Evolutionary conservation across 148 eudicot genomes (phyloP), one percentile per base, ranked within the genome.

Genomic region (Fagopyrum esculentum): DNA sequence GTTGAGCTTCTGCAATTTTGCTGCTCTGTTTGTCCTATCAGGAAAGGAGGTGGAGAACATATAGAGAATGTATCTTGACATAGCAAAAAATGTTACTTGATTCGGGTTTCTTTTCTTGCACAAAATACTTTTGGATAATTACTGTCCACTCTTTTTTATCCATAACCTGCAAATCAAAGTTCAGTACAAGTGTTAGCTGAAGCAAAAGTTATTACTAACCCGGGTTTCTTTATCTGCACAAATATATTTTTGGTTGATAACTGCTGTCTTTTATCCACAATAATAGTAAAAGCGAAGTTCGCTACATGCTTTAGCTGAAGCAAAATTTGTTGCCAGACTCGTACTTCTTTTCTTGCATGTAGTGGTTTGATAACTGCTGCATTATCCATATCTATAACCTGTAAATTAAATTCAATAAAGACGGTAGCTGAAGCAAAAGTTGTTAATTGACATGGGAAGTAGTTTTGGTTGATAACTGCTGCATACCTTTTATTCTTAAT

Each of bases 1-100:
- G 61, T 26, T 56, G 61, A 56, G 8, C 22, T 56, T 22, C 9
- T 56, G 61, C 2, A 56, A 45, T 63, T 6, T 3, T 17, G 47
- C 54, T 17, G 47, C 54, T 26, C 45, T 73, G 7, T 50, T 71
- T 71, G 74, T 73, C 54, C 11, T 73, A 43, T 63, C 12, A 30
- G 40, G 40, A 60, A 22, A 8, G 66, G 66, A 60, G 45, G 11
- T 43, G 71, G 47, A 46, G 17, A 40, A 35, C 46, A 35, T 66
- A 15, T 40, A 13, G 71, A 13, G 71, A 40, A 66, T 66, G 9
- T 43, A 66, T 66, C 46, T 40, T 66, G 46, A 66, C 17, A 43
- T 66, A 29, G 45, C 45, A 63, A 63, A 4, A 10, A n/a, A 3
- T 35, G 13, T 11, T 63, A 30, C 35, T 16, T 63, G 45, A 29